Conservation (phyloP, 805 yeast species). For the Candida argentea region DNA sequence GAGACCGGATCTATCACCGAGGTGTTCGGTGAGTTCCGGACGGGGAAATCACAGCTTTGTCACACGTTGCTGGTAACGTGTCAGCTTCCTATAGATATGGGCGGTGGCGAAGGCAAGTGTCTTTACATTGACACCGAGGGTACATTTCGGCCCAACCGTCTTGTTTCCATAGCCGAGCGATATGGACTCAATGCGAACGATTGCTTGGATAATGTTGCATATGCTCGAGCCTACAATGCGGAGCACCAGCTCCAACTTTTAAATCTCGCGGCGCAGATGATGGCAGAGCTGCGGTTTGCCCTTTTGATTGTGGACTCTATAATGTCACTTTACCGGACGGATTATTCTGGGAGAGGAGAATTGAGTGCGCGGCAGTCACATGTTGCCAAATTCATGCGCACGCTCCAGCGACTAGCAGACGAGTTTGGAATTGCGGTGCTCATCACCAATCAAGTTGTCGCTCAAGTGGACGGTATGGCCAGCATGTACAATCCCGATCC, state of each 20-base stretch:
- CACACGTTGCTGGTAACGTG: constrained; percentile 96
- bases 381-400: constrained; percentile 87
- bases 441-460: constrained; percentile 88
- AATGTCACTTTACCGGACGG: constrained; percentile 94
- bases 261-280: constrained; percentile 88
- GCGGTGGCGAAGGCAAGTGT: constrained; percentile 98
- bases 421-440: constrained; percentile 97
- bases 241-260: constrained; percentile 87
- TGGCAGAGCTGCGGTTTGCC: constrained; percentile 89
- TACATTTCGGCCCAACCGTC: constrained; percentile 86
- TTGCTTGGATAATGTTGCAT: constrained; percentile 94
- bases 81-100: constrained; percentile 91
- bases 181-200: constrained; percentile 89
- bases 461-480: constrained; percentile 91
- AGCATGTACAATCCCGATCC: constrained; percentile 87
- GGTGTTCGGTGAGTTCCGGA: constrained; percentile 93
- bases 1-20: constrained; percentile 97
- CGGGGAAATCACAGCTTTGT: constrained; percentile 95
- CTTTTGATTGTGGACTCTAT: constrained; percentile 91
- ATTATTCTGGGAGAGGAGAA: constrained; percentile 92
- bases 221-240: constrained; percentile 94
- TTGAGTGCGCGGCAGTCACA: constrained; percentile 90
- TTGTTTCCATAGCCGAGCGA: constrained; percentile 82
- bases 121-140: constrained; percentile 95
- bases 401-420: constrained; percentile 87